Evolutionary conservation across 768 basidiomycete species (phyloP).

Genomic region (Crucibulum laeve): DNA sequence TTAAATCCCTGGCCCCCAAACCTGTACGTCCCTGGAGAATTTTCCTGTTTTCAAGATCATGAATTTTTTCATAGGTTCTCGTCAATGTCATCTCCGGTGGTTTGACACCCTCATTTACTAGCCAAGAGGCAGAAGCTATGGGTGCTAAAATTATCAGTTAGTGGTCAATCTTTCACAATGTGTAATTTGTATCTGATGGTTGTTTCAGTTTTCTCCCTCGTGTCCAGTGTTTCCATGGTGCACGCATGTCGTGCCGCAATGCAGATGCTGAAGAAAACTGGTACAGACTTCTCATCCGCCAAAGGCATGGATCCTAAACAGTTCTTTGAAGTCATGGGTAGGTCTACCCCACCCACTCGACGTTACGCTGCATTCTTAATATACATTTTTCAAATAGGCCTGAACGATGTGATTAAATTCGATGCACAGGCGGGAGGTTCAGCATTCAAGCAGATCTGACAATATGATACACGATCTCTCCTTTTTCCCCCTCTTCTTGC

Average conservation of each 20-base stretch:
- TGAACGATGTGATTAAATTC: conserved; percentile 48
- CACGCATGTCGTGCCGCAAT: conserved; percentile 79
- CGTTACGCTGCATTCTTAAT: not conserved
- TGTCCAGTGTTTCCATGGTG: conserved; percentile 72
- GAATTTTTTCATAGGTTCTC: conserved; percentile 46
- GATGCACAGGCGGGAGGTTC: conserved; percentile 57
- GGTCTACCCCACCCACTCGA: not conserved
- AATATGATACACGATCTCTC: too few relatives aligned
- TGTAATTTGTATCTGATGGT: not conserved
- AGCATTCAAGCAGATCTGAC: conserved; percentile 51
- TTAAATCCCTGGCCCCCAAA: conserved; percentile 65
- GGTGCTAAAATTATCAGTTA: conserved; percentile 78
- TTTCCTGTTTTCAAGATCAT: not conserved
- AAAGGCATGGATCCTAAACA: conserved; percentile 73
- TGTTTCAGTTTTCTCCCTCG: conserved; percentile 63
- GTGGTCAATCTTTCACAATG: conserved; percentile 14
- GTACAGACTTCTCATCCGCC: conserved; percentile 59
- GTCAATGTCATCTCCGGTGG: conserved; percentile 81
- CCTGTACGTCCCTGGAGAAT: conserved; percentile 36
- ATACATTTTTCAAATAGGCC: conserved; percentile 25
- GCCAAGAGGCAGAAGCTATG: conserved; percentile 59
- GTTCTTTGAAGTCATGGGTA: conserved; percentile 78
- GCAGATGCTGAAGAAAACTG: conserved; percentile 71
- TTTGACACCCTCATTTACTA: conserved; percentile 73
- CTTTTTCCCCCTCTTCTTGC: too few relatives aligned